These are phyloP conservation scores for Cyberlindnera mississippiensis DNA, from an alignment of 805 yeast genomes.

Conservation along the genomic window DNA sequence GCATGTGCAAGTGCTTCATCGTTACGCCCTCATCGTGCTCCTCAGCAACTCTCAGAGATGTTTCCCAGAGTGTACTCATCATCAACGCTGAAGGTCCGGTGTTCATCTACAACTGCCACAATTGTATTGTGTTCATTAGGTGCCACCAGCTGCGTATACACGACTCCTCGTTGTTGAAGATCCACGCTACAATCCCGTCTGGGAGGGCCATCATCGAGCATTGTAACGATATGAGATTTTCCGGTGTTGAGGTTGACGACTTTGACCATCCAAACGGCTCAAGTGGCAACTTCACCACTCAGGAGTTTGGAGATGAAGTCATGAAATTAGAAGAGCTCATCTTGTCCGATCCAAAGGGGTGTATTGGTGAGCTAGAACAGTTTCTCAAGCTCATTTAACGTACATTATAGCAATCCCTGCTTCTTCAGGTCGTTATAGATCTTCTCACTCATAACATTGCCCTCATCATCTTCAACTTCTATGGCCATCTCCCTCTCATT, in stretches of 20 bases:
- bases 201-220: constrained; percentile 22
- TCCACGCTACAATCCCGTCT: constrained; percentile 8
- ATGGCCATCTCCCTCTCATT: constrained; percentile 46
- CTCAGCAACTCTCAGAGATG: constrained; percentile 14
- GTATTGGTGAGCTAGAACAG: neutral
- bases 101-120: constrained; percentile 11
- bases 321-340: neutral
- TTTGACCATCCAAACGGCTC: constrained; percentile 24
- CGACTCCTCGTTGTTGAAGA: constrained; percentile 6
- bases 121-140: constrained; percentile 14
- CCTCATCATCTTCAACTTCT: constrained; percentile 90
- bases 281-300: constrained; percentile 13
- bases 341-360: neutral
- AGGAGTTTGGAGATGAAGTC: neutral
- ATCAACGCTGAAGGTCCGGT: constrained; percentile 18
- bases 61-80: constrained; percentile 11
- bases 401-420: constrained; percentile 70
- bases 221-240: constrained; percentile 13
- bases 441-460: constrained; percentile 83
- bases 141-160: constrained; percentile 27
- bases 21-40: constrained; percentile 7
- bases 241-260: constrained; percentile 19
- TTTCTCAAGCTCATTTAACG: neutral
- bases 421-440: constrained; percentile 81
- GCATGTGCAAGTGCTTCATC: constrained; percentile 8